phyloP scores from a whole-genome alignment of 441 rosid genomes.

The Sinapis alba region DNA sequence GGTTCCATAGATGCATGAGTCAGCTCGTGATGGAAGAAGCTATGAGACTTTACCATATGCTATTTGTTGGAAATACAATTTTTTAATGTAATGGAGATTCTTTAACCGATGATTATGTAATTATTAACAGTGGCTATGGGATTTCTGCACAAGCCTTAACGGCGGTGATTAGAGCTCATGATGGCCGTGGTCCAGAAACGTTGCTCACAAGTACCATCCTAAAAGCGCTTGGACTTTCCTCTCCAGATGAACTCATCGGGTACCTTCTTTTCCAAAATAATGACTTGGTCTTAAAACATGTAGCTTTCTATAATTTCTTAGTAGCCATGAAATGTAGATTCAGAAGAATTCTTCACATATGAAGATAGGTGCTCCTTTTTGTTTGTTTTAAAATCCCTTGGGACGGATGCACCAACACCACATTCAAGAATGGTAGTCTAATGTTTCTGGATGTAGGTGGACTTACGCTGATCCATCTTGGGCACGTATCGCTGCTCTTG shows the following conservation, averaged over 20 bases:
- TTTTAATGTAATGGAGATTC: not conserved
- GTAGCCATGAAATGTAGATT: slow-evolving; percentile 8
- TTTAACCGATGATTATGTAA: slow-evolving; percentile 11
- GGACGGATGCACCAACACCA: not conserved
- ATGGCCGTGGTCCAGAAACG: slow-evolving; percentile 91
- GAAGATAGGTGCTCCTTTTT: not conserved
- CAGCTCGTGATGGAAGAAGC: not conserved
- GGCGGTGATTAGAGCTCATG: slow-evolving; percentile 86
- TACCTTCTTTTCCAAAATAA: slow-evolving; percentile 36
- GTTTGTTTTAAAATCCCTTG: not conserved
- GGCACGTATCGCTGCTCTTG: slow-evolving; percentile 48
- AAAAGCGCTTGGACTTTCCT: slow-evolving; percentile 68
- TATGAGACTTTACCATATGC: slow-evolving; percentile 9
- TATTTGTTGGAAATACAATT: not conserved
- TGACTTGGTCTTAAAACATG: not conserved
- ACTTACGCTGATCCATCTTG: slow-evolving; percentile 46
- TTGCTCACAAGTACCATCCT: slow-evolving; percentile 68
- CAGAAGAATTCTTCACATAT: slow-evolving; percentile 8
- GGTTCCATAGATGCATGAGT: slow-evolving; percentile 10
- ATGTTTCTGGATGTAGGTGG: slow-evolving; percentile 38
- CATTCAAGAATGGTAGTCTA: not conserved
- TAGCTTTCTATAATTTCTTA: not conserved
- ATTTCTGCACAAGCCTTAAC: slow-evolving; percentile 94
- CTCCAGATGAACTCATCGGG: slow-evolving; percentile 95
- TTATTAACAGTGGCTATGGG: slow-evolving; percentile 94